These are phyloP conservation scores for Canna indica DNA, from an alignment of 176 grass and related monocot species.

Conservation along the genomic window DNA sequence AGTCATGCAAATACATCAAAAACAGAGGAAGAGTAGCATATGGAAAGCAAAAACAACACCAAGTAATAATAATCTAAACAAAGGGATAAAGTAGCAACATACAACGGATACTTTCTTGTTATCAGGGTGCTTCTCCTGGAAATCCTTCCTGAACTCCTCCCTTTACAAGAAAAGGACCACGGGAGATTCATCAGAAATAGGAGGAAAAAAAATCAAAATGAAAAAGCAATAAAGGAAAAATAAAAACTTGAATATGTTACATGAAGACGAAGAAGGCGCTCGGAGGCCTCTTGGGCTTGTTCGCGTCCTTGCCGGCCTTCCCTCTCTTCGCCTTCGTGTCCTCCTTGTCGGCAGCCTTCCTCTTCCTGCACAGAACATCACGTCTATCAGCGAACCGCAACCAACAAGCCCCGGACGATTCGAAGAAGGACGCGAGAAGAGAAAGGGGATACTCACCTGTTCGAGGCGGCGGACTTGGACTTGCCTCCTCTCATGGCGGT, in stretches of 20 bases:
- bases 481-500: conserved; percentile 30
- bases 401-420: neutral
- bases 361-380: no score
- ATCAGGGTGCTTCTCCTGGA: conserved; percentile 30
- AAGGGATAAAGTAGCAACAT: neutral
- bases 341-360: neutral
- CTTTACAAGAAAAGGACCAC: conserved; percentile 4
- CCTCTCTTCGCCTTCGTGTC: conserved; percentile 18
- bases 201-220: neutral
- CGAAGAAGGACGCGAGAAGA: neutral
- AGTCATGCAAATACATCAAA: neutral
- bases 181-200: neutral
- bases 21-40: neutral
- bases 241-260: conserved; percentile 1
- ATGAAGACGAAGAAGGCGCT: conserved; percentile 47
- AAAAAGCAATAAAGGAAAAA: neutral
- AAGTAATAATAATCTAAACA: neutral
- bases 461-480: neutral
- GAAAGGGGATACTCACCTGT: conserved; percentile 17
- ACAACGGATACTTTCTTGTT: conserved; percentile 35
- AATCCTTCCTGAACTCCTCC: conserved; percentile 33
- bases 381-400: no score
- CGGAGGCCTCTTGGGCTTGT: conserved; percentile 40
- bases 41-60: no score
- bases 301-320: conserved; percentile 23